These are phyloP conservation scores for Phytophthora fragariae DNA, from an alignment of 352 stramenopile species.

Conservation along the genomic window DNA sequence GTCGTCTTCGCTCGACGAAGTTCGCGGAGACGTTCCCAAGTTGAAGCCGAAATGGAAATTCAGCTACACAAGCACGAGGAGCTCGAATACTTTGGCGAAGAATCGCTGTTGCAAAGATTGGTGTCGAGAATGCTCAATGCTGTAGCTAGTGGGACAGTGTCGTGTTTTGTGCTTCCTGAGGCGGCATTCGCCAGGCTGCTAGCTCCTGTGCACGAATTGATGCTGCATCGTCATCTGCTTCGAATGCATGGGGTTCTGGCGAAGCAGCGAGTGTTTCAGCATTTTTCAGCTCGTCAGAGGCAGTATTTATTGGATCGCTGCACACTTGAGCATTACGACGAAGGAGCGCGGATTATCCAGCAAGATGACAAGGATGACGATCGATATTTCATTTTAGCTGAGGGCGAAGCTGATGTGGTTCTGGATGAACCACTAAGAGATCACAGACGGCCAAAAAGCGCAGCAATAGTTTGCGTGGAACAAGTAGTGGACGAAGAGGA, in stretches of 20 bases:
- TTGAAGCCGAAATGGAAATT: constrained; percentile 61
- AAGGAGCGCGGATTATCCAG: constrained; percentile 57
- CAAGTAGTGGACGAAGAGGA: constrained; percentile 7
- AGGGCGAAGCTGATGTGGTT: constrained; percentile 66
- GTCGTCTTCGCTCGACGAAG: constrained; percentile 5
- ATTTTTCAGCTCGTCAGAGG: constrained; percentile 39
- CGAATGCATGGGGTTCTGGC: constrained; percentile 63
- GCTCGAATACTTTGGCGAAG: constrained; percentile 77
- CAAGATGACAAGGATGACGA: constrained; percentile 69
- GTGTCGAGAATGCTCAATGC: constrained; percentile 51
- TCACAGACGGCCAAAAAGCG: constrained; percentile 3
- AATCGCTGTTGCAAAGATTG: constrained; percentile 50
- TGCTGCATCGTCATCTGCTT: constrained; percentile 67
- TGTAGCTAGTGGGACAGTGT: constrained; percentile 56
- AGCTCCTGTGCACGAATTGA: constrained; percentile 57
- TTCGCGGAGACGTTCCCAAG: constrained; percentile 46
- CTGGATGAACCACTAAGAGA: constrained; percentile 45
- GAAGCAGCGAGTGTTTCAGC: constrained; percentile 72
- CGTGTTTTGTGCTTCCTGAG: constrained; percentile 59
- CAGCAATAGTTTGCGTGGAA: background rate
- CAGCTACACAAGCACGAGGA: constrained; percentile 61
- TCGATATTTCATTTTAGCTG: constrained; percentile 72
- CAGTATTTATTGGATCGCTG: constrained; percentile 60
- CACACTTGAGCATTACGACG: constrained; percentile 49
- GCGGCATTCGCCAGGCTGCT: constrained; percentile 52